Percentiles rank a stretch among this genome's conserved stretches.
phyloP scores from a whole-genome alignment of 192 early-diverging fungal species.

The Coemansia sp. region DNA sequence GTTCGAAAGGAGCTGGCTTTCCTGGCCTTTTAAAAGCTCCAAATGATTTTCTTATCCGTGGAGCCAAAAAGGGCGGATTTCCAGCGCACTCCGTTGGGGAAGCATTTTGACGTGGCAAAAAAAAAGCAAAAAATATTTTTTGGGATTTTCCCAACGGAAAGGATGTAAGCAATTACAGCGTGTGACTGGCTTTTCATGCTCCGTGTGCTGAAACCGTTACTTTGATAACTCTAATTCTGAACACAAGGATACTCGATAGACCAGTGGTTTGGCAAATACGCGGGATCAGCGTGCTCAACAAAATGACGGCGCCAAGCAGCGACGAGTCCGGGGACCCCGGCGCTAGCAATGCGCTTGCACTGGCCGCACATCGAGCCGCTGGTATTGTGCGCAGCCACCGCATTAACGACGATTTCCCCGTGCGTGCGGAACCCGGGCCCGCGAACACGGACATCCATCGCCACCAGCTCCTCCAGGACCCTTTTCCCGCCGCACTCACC shows the following conservation, averaged over 20 bases:
- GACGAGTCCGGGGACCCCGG: slow-evolving; percentile 26
- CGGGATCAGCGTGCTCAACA: slow-evolving; percentile 27
- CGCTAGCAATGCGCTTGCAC: slow-evolving; percentile 13
- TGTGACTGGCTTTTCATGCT: neutral
- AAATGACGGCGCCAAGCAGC: slow-evolving; percentile 42
- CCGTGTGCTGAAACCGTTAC: neutral
- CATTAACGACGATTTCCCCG: slow-evolving; percentile 36
- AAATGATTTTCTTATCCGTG: no score
- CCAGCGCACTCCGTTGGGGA: neutral
- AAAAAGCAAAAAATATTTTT: no score
- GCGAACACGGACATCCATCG: slow-evolving; percentile 18
- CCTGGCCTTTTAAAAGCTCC: no score
- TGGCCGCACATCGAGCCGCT: slow-evolving; percentile 12
- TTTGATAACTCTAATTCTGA: neutral
- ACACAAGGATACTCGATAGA: slow-evolving; percentile 14
- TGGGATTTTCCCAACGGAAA: neutral
- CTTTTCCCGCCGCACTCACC: neutral
- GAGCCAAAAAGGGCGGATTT: neutral
- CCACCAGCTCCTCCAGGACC: slow-evolving; percentile 23
- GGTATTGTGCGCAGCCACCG: neutral
- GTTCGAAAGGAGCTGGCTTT: no score
- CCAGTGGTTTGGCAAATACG: slow-evolving; percentile 47
- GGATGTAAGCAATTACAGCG: no score
- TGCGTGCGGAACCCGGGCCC: slow-evolving; percentile 42
- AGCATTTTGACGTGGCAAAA: neutral